Evolutionary conservation across 495 filamentous ascomycete species (phyloP), one percentile per base, ranked within the genome.

Genomic region (Podospora appendiculata): DNA sequence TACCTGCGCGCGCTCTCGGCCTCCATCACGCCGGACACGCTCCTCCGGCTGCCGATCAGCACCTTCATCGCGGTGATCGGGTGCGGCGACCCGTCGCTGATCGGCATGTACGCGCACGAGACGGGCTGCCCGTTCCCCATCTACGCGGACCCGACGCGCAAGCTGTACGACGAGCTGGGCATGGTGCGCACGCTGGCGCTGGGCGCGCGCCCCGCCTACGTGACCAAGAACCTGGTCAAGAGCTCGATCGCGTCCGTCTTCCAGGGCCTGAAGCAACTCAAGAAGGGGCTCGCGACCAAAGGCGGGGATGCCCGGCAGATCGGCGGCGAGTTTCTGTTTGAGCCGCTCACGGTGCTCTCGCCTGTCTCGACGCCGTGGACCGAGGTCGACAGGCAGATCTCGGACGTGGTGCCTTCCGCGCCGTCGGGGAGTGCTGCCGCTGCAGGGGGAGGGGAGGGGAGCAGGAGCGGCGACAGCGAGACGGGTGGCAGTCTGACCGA

Each of bases 271-370:
- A 77, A 74, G 62, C 64, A 81, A 58, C 51, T 83, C 3, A 60
- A 64, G 6, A 62, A 57, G 13, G 76, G 80, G 41, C 67, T 82
- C 33, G 79, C 73, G 10, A 63, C 80, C n/a, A 83, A 85, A 55
- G 82, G 79, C 3, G 89, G 90, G 0, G 81, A 87, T 58, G 69
- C 73, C 45, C 72, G 76, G 47, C 86, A 92, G 68, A 81, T 88
- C 17, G 90, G 90, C 3, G 90, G 89, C 0, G 90, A 95, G 67
- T 90, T 94, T 58, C 52, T 95, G 41, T 91, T 90, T 58, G 87
- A 89, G 63, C 67, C 74, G 2, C 16, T 61, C 0, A 51, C 59
- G 6, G 18, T 72, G 36, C 61, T 64, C 32, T 64, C 65, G 1
- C 67, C 68, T 0, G 60, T 70, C 5, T 34, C 56, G 8, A 67